phyloP scores from a whole-genome alignment of 1,284 basidiomycete species.

The Athelia sp. region DNA sequence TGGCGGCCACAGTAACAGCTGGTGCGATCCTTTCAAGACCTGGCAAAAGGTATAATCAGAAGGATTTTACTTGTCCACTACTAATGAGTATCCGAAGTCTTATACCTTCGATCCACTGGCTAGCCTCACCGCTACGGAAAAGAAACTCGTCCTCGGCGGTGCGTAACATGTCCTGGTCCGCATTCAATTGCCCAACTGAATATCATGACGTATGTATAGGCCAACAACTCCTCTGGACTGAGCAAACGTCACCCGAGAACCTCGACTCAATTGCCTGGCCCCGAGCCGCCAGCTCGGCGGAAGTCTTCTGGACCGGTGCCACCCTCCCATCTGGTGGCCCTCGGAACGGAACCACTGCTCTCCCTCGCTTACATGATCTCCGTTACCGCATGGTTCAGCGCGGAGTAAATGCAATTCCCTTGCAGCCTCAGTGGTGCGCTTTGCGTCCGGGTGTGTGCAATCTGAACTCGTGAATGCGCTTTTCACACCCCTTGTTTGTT shows the following conservation, averaged over 20 bases:
- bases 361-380: slow-evolving; percentile 75
- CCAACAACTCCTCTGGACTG: slow-evolving; percentile 74
- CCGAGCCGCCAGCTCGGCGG: slow-evolving; percentile 71
- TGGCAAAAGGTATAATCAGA: slow-evolving; percentile 55
- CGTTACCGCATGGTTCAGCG: slow-evolving; percentile 64
- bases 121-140: slow-evolving; percentile 46
- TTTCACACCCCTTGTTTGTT: slow-evolving; percentile 1
- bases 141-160: slow-evolving; percentile 63
- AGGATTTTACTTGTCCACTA: neutral
- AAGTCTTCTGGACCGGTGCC: slow-evolving; percentile 79
- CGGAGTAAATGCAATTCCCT: slow-evolving; percentile 61
- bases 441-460: slow-evolving; percentile 62
- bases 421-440: slow-evolving; percentile 84
- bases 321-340: slow-evolving; percentile 25
- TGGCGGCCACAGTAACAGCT: slow-evolving; percentile 29
- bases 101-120: slow-evolving; percentile 73
- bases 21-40: slow-evolving; percentile 75
- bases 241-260: slow-evolving; percentile 69
- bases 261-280: slow-evolving; percentile 77
- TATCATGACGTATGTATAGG: slow-evolving; percentile 28
- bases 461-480: slow-evolving; percentile 31
- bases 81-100: slow-evolving; percentile 26
- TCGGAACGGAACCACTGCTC: slow-evolving; percentile 52
- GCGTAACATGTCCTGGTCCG: slow-evolving; percentile 13
- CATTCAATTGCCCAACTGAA: neutral